phyloP scores from a whole-genome alignment of 2,329 filamentous ascomycete species.

The Gyromitra esculenta region DNA sequence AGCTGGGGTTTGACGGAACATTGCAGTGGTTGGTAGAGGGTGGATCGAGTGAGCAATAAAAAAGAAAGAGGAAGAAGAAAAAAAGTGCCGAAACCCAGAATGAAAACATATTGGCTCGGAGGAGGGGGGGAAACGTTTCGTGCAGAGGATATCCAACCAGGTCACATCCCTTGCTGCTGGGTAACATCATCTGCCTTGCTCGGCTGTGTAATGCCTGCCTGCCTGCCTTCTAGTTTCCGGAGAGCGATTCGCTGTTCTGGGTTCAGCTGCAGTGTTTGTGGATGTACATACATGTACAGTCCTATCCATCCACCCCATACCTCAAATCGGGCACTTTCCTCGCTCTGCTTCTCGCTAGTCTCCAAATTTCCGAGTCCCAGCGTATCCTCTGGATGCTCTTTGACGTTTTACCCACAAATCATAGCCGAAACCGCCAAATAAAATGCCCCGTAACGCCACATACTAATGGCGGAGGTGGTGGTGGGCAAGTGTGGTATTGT shows the following conservation, averaged over 20 bases:
- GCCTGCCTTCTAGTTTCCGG: conserved; percentile 33
- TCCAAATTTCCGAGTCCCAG: conserved; percentile 15
- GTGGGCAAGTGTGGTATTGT: conserved; percentile 25
- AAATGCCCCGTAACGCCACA: conserved; percentile 36
- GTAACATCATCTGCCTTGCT: conserved; percentile 41
- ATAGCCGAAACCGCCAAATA: conserved; percentile 24
- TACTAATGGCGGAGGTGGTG: conserved; percentile 35
- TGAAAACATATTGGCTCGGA: conserved; percentile 47
- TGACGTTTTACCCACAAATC: conserved; percentile 42
- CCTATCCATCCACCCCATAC: conserved; percentile 8
- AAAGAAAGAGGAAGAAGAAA: conserved; percentile 48
- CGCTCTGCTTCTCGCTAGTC: conserved; percentile 40
- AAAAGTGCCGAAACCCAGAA: conserved; percentile 47
- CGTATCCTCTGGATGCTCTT: conserved; percentile 11
- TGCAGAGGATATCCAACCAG: conserved; percentile 41
- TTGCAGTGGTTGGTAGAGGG: conserved; percentile 46
- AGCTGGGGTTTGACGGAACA: conserved; percentile 41
- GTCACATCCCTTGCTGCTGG: conserved; percentile 29
- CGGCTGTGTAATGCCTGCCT: conserved; percentile 42
- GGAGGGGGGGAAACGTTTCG: conserved; percentile 38
- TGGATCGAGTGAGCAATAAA: conserved; percentile 47
- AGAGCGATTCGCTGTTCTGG: conserved; percentile 47
- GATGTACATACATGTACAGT: conserved; percentile 28
- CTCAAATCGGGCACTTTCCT: conserved; percentile 36
- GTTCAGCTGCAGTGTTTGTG: conserved; percentile 41